Evolutionary conservation across 2,329 filamentous ascomycete genomes (phyloP).

Genomic region (Xylaria polymorpha): DNA sequence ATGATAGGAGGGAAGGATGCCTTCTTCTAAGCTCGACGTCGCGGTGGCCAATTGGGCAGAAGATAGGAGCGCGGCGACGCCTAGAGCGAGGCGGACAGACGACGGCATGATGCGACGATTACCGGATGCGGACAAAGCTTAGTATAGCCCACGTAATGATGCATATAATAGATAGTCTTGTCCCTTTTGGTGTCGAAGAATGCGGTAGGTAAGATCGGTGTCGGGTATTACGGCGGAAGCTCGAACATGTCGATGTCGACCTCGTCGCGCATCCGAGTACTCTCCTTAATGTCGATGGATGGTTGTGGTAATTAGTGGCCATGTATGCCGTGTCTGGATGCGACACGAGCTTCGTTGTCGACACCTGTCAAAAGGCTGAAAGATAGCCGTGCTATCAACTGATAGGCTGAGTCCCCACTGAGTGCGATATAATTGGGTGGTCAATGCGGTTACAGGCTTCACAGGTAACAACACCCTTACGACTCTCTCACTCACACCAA

Average conservation of each 20-base stretch:
- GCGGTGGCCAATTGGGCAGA: constrained; percentile 36
- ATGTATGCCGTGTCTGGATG: neutral
- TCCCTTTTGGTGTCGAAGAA: neutral
- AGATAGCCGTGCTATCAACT: constrained; percentile 27
- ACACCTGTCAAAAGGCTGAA: constrained; percentile 39
- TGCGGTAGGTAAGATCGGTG: neutral
- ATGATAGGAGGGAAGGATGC: constrained; percentile 69
- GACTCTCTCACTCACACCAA: no score
- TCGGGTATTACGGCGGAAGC: constrained; percentile 20
- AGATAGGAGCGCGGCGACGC: constrained; percentile 35
- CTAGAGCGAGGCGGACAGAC: constrained; percentile 39
- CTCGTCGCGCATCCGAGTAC: neutral
- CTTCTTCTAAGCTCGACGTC: constrained; percentile 49
- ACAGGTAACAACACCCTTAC: no score
- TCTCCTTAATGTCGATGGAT: neutral
- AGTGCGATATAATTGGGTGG: no score
- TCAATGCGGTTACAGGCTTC: no score
- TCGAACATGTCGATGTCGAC: constrained; percentile 28
- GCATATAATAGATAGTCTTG: constrained; percentile 15
- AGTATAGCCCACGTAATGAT: constrained; percentile 3
- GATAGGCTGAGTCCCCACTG: neutral
- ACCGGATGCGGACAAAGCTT: constrained; percentile 17
- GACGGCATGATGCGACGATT: constrained; percentile 43
- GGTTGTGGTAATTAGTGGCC: neutral
- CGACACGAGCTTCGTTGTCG: constrained; percentile 23